These are phyloP conservation scores for Ganoderma resinaceum DNA, from an alignment of 1,284 basidiomycete genomes.

Conservation along the genomic window DNA sequence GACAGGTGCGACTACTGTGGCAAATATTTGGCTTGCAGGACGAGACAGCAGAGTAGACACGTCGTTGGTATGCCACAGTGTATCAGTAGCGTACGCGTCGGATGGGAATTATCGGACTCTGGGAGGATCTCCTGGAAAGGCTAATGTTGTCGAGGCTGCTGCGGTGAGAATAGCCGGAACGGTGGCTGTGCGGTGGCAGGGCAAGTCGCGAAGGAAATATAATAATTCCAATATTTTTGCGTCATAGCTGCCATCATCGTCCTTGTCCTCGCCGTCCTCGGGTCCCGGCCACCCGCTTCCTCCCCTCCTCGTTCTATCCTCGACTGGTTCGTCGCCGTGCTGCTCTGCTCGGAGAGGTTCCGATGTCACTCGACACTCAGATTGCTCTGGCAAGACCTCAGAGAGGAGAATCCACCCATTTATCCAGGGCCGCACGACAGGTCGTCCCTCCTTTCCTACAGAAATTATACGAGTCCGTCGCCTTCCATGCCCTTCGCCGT, in stretches of 20 bases:
- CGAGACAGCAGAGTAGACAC: background rate
- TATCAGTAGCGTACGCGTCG: background rate
- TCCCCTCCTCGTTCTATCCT: background rate
- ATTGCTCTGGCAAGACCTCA: slow-evolving; percentile 58
- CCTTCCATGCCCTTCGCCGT: slow-evolving; percentile 25
- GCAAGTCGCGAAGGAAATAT: background rate
- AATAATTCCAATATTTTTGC: slow-evolving; percentile 13
- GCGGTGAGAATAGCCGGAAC: background rate
- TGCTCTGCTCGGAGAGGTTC: slow-evolving; percentile 10
- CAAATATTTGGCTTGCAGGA: slow-evolving; percentile 79
- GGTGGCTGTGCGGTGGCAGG: slow-evolving; percentile 19
- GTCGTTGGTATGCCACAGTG: too few species aligned
- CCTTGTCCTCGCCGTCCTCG: background rate
- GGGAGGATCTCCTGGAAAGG: background rate
- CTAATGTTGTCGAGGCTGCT: background rate
- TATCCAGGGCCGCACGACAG: slow-evolving; percentile 61
- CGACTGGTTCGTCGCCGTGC: background rate
- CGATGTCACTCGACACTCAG: slow-evolving; percentile 50
- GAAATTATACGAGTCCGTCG: slow-evolving; percentile 84
- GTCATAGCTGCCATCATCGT: slow-evolving; percentile 27
- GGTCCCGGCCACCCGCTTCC: background rate
- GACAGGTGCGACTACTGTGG: slow-evolving; percentile 71
- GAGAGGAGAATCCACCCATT: slow-evolving; percentile 48
- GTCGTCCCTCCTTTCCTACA: slow-evolving; percentile 88
- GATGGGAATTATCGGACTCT: background rate